These are phyloP conservation scores for Beauveria sp. DNA, from an alignment of 2,329 filamentous ascomycete species.

Conservation along the genomic window DNA sequence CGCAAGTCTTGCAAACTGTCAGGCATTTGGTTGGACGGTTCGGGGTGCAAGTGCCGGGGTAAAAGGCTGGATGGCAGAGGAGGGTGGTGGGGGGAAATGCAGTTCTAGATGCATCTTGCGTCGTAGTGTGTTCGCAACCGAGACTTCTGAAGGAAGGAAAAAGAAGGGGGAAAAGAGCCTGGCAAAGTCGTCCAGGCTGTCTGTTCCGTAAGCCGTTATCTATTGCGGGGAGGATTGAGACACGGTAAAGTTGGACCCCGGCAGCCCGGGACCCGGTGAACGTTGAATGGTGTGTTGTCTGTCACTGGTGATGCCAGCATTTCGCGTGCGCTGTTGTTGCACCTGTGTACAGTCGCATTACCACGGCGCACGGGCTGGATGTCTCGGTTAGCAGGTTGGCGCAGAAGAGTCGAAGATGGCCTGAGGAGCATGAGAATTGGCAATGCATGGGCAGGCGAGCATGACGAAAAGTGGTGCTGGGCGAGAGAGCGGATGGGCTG, in stretches of 20 bases:
- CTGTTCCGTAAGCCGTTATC: no score
- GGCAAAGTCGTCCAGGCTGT: no score
- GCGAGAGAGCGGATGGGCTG: neutral
- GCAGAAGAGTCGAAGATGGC: neutral
- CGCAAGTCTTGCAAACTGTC: neutral
- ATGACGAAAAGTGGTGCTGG: constrained; percentile 6
- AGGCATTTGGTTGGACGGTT: neutral
- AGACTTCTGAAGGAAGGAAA: no score
- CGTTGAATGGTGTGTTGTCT: no score
- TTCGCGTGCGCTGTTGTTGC: no score
- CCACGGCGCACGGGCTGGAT: no score
- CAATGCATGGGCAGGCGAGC: neutral
- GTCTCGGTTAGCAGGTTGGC: neutral
- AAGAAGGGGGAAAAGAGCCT: no score
- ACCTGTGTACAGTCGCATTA: no score
- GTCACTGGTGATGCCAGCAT: no score
- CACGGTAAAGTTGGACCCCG: no score
- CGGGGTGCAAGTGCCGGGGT: neutral
- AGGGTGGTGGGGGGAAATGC: neutral
- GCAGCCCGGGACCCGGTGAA: no score
- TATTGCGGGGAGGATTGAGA: neutral
- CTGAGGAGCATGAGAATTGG: neutral
- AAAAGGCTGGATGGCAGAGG: neutral
- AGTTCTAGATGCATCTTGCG: constrained; percentile 10
- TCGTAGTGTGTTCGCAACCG: neutral